Percentiles rank a stretch among this genome's conserved stretches.
These are phyloP conservation scores for Botryococcus braunii DNA, from an alignment of 163 green algal species.

Conservation along the genomic window DNA sequence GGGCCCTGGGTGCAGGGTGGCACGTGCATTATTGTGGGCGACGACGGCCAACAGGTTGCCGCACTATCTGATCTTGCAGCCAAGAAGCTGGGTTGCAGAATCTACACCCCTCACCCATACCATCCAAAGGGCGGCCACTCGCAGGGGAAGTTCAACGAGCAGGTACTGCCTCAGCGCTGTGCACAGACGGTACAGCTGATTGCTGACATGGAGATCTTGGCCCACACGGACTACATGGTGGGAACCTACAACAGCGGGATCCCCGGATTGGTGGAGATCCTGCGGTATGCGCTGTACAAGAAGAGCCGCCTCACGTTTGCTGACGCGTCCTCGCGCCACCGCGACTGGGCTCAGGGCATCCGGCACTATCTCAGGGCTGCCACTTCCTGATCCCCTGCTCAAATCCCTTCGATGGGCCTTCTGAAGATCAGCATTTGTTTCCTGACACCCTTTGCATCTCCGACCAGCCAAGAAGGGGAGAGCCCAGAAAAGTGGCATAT, in stretches of 20 bases:
- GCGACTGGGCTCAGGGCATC: slow-evolving; percentile 8
- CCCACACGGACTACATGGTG: slow-evolving; percentile 3
- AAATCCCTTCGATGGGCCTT: too few relatives aligned
- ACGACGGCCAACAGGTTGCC: too few relatives aligned
- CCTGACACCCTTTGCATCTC: too few relatives aligned
- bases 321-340: slow-evolving; percentile 2
- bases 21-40: slow-evolving; percentile 5
- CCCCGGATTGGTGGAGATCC: not conserved
- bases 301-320: slow-evolving; percentile 2
- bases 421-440: too few relatives aligned
- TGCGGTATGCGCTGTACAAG: slow-evolving; percentile 7
- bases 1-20: slow-evolving; percentile 1
- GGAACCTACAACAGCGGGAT: slow-evolving; percentile 4
- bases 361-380: too few relatives aligned
- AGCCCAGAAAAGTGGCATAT: too few relatives aligned
- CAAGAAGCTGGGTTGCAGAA: too few relatives aligned
- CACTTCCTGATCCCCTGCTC: too few relatives aligned
- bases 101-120: too few relatives aligned
- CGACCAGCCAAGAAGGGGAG: too few relatives aligned
- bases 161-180: slow-evolving; percentile 3
- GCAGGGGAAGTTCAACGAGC: slow-evolving; percentile 2
- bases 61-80: too few relatives aligned
- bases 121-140: too few relatives aligned
- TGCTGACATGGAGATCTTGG: not conserved
- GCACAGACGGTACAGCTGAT: slow-evolving; percentile 6